phyloP scores from a whole-genome alignment of 345 rosid species.

The Cardamine chenopodiifolia region DNA sequence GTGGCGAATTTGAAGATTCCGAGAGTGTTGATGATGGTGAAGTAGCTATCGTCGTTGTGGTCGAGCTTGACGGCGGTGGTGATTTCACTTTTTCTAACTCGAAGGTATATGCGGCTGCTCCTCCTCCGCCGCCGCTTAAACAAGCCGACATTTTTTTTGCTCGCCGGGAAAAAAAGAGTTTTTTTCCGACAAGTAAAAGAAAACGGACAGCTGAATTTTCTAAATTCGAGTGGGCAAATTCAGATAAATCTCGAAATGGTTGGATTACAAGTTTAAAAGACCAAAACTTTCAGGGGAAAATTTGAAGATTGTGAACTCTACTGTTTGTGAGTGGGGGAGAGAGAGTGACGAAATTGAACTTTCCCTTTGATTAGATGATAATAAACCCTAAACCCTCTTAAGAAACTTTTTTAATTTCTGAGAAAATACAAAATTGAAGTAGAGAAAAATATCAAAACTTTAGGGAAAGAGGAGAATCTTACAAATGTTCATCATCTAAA shows the following conservation, averaged over 20 bases:
- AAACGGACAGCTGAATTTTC: neutral
- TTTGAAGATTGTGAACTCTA: neutral
- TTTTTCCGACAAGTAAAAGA: neutral
- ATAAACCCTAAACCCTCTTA: conserved; percentile 56
- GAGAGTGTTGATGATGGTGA: conserved; percentile 87
- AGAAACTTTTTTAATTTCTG: neutral
- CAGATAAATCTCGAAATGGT: neutral
- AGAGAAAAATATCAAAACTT: conserved; percentile 48
- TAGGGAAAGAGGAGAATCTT: conserved; percentile 24
- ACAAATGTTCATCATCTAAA: conserved; percentile 29
- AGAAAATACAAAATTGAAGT: conserved; percentile 20
- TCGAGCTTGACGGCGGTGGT: conserved; percentile 53
- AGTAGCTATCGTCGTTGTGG: conserved; percentile 49
- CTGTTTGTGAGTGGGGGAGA: conserved; percentile 17
- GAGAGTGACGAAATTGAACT: conserved; percentile 28
- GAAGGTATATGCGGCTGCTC: conserved; percentile 57
- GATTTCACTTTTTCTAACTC: conserved; percentile 78
- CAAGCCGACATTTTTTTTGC: conserved; percentile 65
- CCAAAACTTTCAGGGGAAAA: neutral
- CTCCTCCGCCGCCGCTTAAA: conserved; percentile 73
- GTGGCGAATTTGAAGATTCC: conserved; percentile 67
- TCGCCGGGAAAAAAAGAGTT: neutral
- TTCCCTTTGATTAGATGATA: conserved; percentile 18
- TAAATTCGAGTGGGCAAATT: neutral
- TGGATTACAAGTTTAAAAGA: neutral